phyloP scores from a whole-genome alignment of 2,329 filamentous ascomycete species.

The Endocalyx cinctus region DNA sequence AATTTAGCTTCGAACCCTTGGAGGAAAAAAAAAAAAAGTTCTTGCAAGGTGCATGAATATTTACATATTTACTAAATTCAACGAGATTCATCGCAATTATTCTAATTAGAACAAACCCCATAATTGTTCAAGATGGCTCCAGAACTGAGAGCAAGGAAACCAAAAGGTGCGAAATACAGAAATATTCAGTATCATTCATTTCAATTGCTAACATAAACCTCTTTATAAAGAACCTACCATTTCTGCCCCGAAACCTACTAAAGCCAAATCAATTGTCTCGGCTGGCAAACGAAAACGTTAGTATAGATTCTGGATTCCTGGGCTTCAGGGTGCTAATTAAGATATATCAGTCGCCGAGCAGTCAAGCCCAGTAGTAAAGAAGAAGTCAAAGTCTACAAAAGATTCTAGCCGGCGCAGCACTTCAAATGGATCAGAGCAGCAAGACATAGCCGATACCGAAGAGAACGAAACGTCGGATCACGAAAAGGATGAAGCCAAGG shows the following conservation, averaged over 20 bases:
- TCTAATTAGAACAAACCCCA: too few relatives aligned
- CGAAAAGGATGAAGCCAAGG: conserved; percentile 37
- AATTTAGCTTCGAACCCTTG: conserved; percentile 17
- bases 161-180: conserved; percentile 28
- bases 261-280: conserved; percentile 23
- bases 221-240: conserved; percentile 25
- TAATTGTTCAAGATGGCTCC: conserved; percentile 36
- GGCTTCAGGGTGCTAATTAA: conserved; percentile 16
- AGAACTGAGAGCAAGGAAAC: conserved; percentile 36
- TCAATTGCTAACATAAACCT: too few relatives aligned
- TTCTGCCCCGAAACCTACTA: conserved; percentile 30
- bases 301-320: conserved; percentile 4
- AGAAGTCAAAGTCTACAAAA: conserved; percentile 43
- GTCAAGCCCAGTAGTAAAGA: conserved; percentile 37
- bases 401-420: conserved; percentile 18
- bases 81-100: too few relatives aligned
- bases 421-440: conserved; percentile 18
- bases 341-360: conserved; percentile 35
- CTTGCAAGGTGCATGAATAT: too few relatives aligned
- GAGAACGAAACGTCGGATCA: conserved; percentile 25
- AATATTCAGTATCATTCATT: too few relatives aligned
- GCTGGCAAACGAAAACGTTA: conserved; percentile 34
- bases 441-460: conserved; percentile 18
- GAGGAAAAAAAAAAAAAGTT: too few relatives aligned
- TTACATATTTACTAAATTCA: too few relatives aligned